Base-by-base conservation (phyloP, 129 eudicot species). In the Lonicera japonica region DNA sequence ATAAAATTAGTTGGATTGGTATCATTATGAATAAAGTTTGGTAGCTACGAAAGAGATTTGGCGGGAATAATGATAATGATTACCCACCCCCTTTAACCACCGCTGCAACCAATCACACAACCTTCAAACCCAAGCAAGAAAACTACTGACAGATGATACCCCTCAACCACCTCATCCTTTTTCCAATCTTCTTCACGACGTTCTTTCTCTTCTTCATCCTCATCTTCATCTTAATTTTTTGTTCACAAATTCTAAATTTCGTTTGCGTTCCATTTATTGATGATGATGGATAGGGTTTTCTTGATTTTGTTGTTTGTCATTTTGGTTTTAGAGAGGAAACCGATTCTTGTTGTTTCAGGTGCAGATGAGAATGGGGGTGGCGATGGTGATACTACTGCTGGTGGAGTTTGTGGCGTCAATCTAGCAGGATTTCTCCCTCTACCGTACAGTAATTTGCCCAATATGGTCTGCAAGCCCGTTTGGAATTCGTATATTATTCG, bases 401-500 rank as follows among this genome's bases (percentile, higher is more conserved):
- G 8, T 6, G 40, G 24, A 43, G 8, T 63, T 23, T 84, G 91
- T 34, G 72, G 72, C 61, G 71, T 68, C 21, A 81, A 80, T 63
- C 77, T 94, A 48, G 72, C 69, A 38, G 21, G 60, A 14, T 75
- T 88, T 70, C 88, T 92, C 58, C 99, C 99, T 68, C 84, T 83
- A 62, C 99, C 99, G 0, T 92, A 92, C 69, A 77, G 75, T 64
- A 80, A 69, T 65, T 58, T 78, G 67, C 73, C 88, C 1, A 76
- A 85, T 34, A 61, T 77, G 85, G 70, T 77, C 61, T 94, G 99
- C 78, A 77, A 75, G 55, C 80, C 83, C 52, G 56, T 94, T 45
- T 94, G 99, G 99, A 84, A 94, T 60, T 69, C 99, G 17, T 88
- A 67, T 56, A 16, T 88, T 45, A 63, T 88, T 41, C 82, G 96